Base-by-base conservation (phyloP, 106 monocot genomes). In the Amphibolis antarctica region DNA sequence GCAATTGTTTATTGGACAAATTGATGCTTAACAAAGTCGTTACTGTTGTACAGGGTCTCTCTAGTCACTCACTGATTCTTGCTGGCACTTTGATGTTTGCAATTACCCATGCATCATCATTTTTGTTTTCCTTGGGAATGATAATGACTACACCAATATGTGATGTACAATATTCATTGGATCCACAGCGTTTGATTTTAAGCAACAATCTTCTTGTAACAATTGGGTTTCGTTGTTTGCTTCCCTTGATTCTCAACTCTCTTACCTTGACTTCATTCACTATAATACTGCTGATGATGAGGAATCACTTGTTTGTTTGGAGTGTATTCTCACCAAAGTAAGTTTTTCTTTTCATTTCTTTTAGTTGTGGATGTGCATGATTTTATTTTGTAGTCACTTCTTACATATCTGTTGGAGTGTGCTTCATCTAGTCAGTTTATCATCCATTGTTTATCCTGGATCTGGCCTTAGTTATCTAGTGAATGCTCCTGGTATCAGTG, bases 241-340 rank as follows among this genome's bases (percentile, higher is more conserved):
- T 98, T 65, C 86, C 86, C 26, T 61, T 98, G 71, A 74, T 78
- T 22, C 69, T 98, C 28, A 98, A 98, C 65, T 90, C 96, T 45
- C 12, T 90, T 55, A 67, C 77, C 2, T 81, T 98, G 65, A 80
- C 73, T 48, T 52, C 82, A 10, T 98, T 85, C 76, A 98, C 96
- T 18, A 58, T 90, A 6, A 71, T 87, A 46, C 75, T 98, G 77
- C 47, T 86, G 59, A 56, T 82, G 28, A 98, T 98, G 96, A 86
- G 90, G 60, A 80, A 87, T 63, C 96, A 98, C 74, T 70, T 98
- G 52, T 98, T 98, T 63, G 68, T 98, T 71, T 98, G 96, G 90
- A 98, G 96, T 28, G 90, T 98, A 0, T 98, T 98, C 76, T 98
- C 96, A 48, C 96, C 96, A 48, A 98, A 98, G 96, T 98, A 80